phyloP scores from a whole-genome alignment of 495 filamentous ascomycete species.

The Pseudoneurospora amorphoporcata region DNA sequence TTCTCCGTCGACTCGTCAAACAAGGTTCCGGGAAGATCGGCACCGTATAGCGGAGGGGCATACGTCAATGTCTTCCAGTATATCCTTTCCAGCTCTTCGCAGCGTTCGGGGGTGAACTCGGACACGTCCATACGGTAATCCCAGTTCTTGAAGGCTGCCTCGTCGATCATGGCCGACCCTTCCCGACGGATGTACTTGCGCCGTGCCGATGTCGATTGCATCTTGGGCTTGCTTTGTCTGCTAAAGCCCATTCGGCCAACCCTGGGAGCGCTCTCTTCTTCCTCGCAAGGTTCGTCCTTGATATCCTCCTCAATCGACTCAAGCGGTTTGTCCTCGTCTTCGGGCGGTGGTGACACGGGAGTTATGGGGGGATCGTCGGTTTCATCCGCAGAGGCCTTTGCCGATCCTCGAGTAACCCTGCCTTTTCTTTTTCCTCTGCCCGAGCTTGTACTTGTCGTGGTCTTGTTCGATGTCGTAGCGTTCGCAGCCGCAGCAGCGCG shows the following conservation, averaged over 20 bases:
- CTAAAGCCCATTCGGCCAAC: slow-evolving; percentile 30
- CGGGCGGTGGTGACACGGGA: slow-evolving; percentile 39
- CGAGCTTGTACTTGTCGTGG: slow-evolving; percentile 11
- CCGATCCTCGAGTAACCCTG: slow-evolving; percentile 15
- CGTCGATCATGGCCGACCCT: slow-evolving; percentile 62
- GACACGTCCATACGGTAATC: slow-evolving; percentile 78
- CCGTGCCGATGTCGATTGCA: slow-evolving; percentile 48
- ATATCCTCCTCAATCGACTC: slow-evolving; percentile 38
- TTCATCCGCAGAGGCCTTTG: slow-evolving; percentile 18
- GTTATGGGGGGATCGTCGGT: slow-evolving; percentile 35
- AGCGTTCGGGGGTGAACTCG: slow-evolving; percentile 82
- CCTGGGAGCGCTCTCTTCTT: slow-evolving; percentile 25
- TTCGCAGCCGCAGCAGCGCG: slow-evolving; percentile 18
- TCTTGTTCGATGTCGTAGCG: slow-evolving; percentile 7
- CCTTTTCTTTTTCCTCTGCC: slow-evolving; percentile 24
- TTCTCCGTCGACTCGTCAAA: slow-evolving; percentile 75
- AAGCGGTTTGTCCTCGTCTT: slow-evolving; percentile 26
- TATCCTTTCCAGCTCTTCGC: slow-evolving; percentile 81
- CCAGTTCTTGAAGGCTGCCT: slow-evolving; percentile 76
- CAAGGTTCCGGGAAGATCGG: slow-evolving; percentile 92
- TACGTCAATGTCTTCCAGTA: slow-evolving; percentile 97
- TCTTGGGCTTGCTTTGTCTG: slow-evolving; percentile 38
- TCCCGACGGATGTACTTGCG: slow-evolving; percentile 74
- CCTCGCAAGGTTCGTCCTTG: slow-evolving; percentile 34
- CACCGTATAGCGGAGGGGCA: slow-evolving; percentile 89